Percentiles rank a stretch among this genome's conserved stretches.
Conservation (phyloP, 2,329 filamentous ascomycete species). For the Purpureocillium takamizusanense region DNA sequence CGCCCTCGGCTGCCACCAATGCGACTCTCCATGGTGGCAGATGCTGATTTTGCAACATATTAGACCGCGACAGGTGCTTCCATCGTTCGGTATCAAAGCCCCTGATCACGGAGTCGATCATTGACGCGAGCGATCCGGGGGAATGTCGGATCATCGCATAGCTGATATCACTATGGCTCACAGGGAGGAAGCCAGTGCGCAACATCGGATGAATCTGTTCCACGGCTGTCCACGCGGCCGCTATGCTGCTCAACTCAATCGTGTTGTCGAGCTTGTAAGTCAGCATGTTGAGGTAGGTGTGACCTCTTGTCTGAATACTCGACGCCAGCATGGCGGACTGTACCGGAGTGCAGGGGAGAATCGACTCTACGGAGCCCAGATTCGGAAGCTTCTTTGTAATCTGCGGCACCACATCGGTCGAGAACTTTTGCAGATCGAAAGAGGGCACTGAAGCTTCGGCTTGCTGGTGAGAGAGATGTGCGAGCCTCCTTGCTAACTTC, state of each 20-base stretch:
- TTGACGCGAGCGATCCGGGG: slow-evolving; percentile 2
- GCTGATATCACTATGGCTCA: slow-evolving; percentile 48
- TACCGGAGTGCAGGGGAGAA: slow-evolving; percentile 71
- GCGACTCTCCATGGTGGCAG: slow-evolving; percentile 55
- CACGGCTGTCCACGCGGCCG: slow-evolving; percentile 50
- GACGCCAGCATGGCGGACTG: slow-evolving; percentile 74
- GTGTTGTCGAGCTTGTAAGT: slow-evolving; percentile 37
- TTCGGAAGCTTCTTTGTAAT: slow-evolving; percentile 13
- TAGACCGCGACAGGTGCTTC: slow-evolving; percentile 20
- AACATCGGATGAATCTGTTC: slow-evolving; percentile 58
- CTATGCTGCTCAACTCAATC: slow-evolving; percentile 31
- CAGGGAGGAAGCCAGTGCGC: slow-evolving; percentile 60
- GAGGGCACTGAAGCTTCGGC: not conserved
- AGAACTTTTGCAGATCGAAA: slow-evolving; percentile 34
- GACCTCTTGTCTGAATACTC: slow-evolving; percentile 57
- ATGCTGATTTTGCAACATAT: slow-evolving; percentile 35
- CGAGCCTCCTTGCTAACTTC: slow-evolving; percentile 22
- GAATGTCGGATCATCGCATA: slow-evolving; percentile 68
- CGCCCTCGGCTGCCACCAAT: slow-evolving; percentile 23
- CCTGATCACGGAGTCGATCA: slow-evolving; percentile 4
- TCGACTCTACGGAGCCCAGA: slow-evolving; percentile 35
- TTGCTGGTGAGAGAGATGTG: slow-evolving; percentile 6
- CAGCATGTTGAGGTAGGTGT: slow-evolving; percentile 69
- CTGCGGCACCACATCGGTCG: slow-evolving; percentile 17
- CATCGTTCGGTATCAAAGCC: slow-evolving; percentile 25